Conservation (phyloP, 2,329 filamentous ascomycete genomes). For the Aspergillus flavus region DNA sequence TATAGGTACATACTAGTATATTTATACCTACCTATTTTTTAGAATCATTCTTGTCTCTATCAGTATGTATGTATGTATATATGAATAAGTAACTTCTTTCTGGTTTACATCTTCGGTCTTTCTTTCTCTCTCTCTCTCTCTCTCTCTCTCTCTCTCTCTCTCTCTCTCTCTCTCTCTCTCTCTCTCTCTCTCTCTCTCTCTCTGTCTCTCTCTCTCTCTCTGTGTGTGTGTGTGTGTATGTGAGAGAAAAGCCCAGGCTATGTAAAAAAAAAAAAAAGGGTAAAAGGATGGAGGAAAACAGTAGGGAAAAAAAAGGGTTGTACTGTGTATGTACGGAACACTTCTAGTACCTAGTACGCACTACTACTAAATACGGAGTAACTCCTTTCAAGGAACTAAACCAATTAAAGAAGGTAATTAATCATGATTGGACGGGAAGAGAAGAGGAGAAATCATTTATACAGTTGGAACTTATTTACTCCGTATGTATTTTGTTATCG, state of each 20-base stretch:
- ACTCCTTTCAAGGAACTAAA: background rate
- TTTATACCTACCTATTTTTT: background rate
- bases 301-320: too few species aligned
- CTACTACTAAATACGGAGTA: background rate
- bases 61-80: background rate
- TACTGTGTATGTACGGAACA: background rate
- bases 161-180: too few species aligned
- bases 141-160: too few species aligned
- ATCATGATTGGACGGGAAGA: conserved; percentile 1
- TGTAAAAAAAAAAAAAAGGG: too few species aligned
- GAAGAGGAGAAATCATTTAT: background rate
- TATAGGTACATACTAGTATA: background rate
- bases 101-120: too few species aligned
- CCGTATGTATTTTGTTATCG: background rate
- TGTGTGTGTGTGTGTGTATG: too few species aligned
- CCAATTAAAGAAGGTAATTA: background rate
- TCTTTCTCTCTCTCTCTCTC: too few species aligned
- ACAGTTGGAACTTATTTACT: background rate
- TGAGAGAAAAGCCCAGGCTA: too few species aligned
- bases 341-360: background rate
- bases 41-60: background rate
- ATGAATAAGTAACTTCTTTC: background rate
- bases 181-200: too few species aligned
- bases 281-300: too few species aligned
- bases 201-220: too few species aligned